Conservation (phyloP, 257 asterid genomes). For the Nicotiana noctiflora region DNA sequence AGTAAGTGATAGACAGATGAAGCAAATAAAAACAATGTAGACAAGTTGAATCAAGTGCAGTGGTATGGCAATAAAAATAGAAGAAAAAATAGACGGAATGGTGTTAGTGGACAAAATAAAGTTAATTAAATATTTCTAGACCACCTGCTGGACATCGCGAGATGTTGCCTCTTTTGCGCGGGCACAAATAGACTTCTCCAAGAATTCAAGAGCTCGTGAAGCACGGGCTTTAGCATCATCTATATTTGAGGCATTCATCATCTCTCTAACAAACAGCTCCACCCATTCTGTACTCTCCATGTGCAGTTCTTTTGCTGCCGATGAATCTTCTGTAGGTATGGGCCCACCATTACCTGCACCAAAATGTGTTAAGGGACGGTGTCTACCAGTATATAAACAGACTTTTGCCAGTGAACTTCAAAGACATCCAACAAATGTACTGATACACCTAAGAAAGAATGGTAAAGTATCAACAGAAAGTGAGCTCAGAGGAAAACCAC, state of each 20-base stretch:
- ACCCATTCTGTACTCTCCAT: slow-evolving; percentile 34
- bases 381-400: slow-evolving; percentile 20
- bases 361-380: not conserved
- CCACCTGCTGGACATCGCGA: slow-evolving; percentile 61
- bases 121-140: not conserved
- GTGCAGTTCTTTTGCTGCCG: slow-evolving; percentile 13
- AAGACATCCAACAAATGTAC: not conserved
- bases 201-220: slow-evolving; percentile 35
- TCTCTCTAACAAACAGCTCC: slow-evolving; percentile 42
- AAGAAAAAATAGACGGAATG: not conserved
- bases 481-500: not conserved
- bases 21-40: not conserved
- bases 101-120: not conserved
- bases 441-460: not conserved
- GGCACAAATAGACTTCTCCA: slow-evolving; percentile 33
- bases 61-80: not conserved
- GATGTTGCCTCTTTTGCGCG: slow-evolving; percentile 51
- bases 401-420: not conserved
- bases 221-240: slow-evolving; percentile 49
- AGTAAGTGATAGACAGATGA: not conserved
- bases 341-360: slow-evolving; percentile 32
- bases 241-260: slow-evolving; percentile 34
- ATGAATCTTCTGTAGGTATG: slow-evolving; percentile 30
- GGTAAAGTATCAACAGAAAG: not conserved
- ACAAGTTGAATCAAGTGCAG: not conserved